Conservation (phyloP, 768 basidiomycete species). For the Mycena chlorophos region DNA sequence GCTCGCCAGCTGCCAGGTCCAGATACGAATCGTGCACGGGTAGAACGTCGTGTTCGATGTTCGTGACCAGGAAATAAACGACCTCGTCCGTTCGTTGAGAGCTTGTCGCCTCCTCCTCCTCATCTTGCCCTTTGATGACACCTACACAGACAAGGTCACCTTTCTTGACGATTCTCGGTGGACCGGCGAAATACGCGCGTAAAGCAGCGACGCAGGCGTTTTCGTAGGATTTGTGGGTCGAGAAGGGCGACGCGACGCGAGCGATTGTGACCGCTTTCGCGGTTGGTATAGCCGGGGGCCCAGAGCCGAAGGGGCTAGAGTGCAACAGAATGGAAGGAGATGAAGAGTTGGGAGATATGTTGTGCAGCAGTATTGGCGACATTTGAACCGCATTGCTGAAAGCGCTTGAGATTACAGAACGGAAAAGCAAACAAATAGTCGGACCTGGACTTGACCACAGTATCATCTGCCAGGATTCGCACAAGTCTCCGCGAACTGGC, state of each 20-base stretch:
- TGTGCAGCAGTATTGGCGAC: conserved; percentile 56
- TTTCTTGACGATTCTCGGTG: conserved; percentile 60
- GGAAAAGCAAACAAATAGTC: conserved; percentile 18
- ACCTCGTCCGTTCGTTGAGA: conserved; percentile 41
- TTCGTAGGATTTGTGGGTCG: conserved; percentile 66
- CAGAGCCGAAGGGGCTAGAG: conserved; percentile 61
- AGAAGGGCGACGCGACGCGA: conserved; percentile 74
- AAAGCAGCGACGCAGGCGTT: conserved; percentile 59
- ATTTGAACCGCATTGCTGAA: conserved; percentile 41
- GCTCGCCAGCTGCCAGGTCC: conserved; percentile 60
- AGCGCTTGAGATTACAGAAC: not conserved
- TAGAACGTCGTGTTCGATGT: conserved; percentile 66
- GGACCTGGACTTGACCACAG: conserved; percentile 38
- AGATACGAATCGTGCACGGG: conserved; percentile 50
- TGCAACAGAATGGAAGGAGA: conserved; percentile 37
- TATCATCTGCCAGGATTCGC: conserved; percentile 56
- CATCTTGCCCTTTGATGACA: conserved; percentile 37
- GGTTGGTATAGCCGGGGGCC: conserved; percentile 60
- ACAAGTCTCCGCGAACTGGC: conserved; percentile 50
- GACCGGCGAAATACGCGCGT: conserved; percentile 58
- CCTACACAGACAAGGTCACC: conserved; percentile 72
- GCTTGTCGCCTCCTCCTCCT: conserved; percentile 18
- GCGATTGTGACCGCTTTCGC: conserved; percentile 74
- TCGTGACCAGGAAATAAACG: conserved; percentile 78
- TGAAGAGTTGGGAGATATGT: conserved; percentile 42